These are phyloP conservation scores for Agrocybe praecox DNA, from an alignment of 768 basidiomycete species.

Conservation along the genomic window DNA sequence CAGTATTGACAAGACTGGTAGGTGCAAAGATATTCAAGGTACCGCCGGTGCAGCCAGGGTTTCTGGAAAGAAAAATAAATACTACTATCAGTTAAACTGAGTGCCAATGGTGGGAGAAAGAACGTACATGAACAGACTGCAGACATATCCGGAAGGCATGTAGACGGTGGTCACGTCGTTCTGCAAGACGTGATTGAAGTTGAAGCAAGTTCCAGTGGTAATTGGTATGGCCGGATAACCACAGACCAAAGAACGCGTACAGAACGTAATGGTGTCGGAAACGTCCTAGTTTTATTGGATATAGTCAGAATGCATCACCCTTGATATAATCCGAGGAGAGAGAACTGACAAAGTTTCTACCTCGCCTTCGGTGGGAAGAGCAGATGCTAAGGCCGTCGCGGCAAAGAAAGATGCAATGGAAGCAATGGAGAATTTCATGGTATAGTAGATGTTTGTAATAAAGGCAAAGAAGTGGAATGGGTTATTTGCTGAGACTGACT, in stretches of 20 bases:
- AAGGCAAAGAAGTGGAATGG: too few species aligned
- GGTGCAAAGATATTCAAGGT: not conserved
- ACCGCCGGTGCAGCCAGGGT: not conserved
- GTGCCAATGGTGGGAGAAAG: too few species aligned
- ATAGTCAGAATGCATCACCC: too few species aligned
- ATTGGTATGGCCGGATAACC: not conserved
- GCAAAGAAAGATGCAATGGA: not conserved
- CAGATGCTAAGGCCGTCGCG: not conserved
- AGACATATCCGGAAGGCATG: not conserved
- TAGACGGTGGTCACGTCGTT: not conserved
- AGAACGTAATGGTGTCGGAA: not conserved
- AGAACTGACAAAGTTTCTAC: not conserved
- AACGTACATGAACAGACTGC: not conserved
- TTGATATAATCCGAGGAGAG: too few species aligned
- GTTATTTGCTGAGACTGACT: too few species aligned
- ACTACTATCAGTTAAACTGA: too few species aligned
- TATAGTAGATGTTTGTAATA: too few species aligned
- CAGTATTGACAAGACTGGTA: not conserved
- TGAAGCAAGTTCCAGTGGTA: not conserved
- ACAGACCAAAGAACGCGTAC: not conserved
- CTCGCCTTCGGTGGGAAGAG: not conserved
- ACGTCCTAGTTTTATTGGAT: not conserved
- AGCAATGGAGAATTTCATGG: not conserved
- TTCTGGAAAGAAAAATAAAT: not conserved
- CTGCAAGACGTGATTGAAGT: not conserved